Base-by-base conservation (phyloP, 768 basidiomycete genomes). In the Agaricus subrufescens region DNA sequence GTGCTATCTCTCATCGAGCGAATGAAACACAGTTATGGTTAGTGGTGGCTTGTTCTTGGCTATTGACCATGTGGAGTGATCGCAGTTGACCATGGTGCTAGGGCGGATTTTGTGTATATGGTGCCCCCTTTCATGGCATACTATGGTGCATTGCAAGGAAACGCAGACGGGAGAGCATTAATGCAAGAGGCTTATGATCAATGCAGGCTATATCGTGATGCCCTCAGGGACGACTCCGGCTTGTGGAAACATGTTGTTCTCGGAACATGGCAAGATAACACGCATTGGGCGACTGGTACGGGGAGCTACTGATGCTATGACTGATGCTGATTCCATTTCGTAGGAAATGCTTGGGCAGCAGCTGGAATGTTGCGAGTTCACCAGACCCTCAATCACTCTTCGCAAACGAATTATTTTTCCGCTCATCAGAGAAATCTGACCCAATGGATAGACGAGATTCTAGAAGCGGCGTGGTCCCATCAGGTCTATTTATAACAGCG, bases 281-380 rank as follows among this genome's bases (percentile, higher is more conserved):
- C 74, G 0, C 79, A 82, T 60, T 86, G 83, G 84, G 75, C 76
- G 2, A 84, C 84, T 53, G 84, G 84, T 71, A 50, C 34, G 60
- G 34, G 19, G 14, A 14, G 25, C 27, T 19, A 29, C n/a, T 27
- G 9, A 51, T 54, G 19, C 19, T 19, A 43, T 58, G n/a, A 26
- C 27, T 4, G 29, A 42, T 19, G 19, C 19, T 19, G 19, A 19
- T 19, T 19, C 19, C 19, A 19, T 19, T 19, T 19, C 19, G 19
- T 44, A 80, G 80, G 80, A 3, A 87, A 87, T 62, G 86, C 69
- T 1, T 87, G 86, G 86, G 86, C 84, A 0, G 84, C 84, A 2
- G 79, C 79, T 1, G 85, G 86, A 3, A 83, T 84, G 79, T 67
- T 84, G 26, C 75, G 84, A 6, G 84, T 86, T 2, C 66, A 81